Conservation (phyloP, 2,329 filamentous ascomycete genomes). For the Lachnellula occidentalis region DNA sequence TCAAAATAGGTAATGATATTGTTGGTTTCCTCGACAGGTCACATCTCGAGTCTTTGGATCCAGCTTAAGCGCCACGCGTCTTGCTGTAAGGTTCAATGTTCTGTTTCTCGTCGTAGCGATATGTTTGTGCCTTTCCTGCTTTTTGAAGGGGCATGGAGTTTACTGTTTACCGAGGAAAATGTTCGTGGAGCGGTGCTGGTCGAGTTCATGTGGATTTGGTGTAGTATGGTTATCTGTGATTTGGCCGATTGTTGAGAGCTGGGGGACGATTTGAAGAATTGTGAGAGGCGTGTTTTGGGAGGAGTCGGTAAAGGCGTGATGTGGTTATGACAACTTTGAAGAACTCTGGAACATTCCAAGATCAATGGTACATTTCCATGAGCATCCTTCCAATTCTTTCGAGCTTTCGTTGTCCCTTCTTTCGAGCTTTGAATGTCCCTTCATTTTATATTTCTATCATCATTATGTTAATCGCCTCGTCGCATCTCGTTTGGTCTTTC, state of each 20-base stretch:
- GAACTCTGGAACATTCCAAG: background rate
- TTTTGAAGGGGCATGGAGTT: conserved; percentile 36
- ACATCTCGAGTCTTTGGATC: conserved; percentile 39
- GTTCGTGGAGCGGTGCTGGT: conserved; percentile 37
- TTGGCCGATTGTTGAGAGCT: conserved; percentile 36
- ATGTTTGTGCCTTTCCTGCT: conserved; percentile 36
- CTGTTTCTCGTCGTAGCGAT: conserved; percentile 34
- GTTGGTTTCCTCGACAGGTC: conserved; percentile 37
- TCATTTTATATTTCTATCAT: too few relatives aligned
- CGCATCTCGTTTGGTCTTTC: too few relatives aligned
- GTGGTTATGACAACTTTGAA: background rate
- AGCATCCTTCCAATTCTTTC: too few relatives aligned
- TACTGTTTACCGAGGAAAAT: conserved; percentile 32
- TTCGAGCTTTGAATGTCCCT: too few relatives aligned
- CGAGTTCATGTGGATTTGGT: conserved; percentile 38
- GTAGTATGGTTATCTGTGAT: conserved; percentile 35
- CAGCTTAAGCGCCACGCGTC: conserved; percentile 30
- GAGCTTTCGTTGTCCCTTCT: too few relatives aligned
- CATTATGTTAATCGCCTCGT: too few relatives aligned
- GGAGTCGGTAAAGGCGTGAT: background rate
- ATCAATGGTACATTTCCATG: too few relatives aligned
- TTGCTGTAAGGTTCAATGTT: conserved; percentile 34
- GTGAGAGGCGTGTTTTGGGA: conserved; percentile 7
- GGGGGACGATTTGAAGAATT: conserved; percentile 29
- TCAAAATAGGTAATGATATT: conserved; percentile 35